Evolutionary conservation across 768 basidiomycete genomes (phyloP), one percentile per base, ranked within the genome.

Genomic region (Lentinula sp.): DNA sequence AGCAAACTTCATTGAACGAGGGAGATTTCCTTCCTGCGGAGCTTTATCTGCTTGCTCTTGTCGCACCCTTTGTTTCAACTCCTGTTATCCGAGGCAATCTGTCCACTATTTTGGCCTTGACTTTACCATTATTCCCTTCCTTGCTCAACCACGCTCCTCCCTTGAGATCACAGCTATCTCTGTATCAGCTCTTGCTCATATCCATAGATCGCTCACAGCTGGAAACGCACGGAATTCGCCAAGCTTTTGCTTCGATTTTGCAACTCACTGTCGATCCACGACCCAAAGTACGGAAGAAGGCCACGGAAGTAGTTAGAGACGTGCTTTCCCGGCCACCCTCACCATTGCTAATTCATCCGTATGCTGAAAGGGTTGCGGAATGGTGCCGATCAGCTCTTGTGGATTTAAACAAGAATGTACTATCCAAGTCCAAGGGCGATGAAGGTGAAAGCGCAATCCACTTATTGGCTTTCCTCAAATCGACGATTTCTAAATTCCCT

Each of bases 261-360:
- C 88, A 91, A 52, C 75, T 97, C 51, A 87, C 85, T 65, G 78
- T 93, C 48, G 97, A 99, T 74, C 82, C 87, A 4, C 78, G 97
- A 55, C 97, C 97, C 18, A 98, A 98, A 76, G 94, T 99, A 57
- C 86, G 97, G 60, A 95, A 84, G 73, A 86, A 88, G 69, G 95
- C 95, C 23, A 87, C 88, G 50, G 95, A 98, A 68, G 83, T 90
- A 18, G 82, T 99, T 35, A 83, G 81, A 66, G 89, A 91, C 65
- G 80, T 94, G 3, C 77, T 99, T 39, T 78, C 81, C 15, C 79
- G 79, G 28, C 93, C 95, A 8, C 91, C 93, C 2, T 78, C 86
- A 4, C 96, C 96, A 0, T 78, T 89, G 40, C 67, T 84, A 5
- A 73, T 80, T 23, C 97, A 99, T 75, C 95, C 97, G 0, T 99